A percentile compares a stretch with the other conserved stretches of the same genome.
Conservation (phyloP, 805 yeast species). For the Suhomyces tanzawaensis region DNA sequence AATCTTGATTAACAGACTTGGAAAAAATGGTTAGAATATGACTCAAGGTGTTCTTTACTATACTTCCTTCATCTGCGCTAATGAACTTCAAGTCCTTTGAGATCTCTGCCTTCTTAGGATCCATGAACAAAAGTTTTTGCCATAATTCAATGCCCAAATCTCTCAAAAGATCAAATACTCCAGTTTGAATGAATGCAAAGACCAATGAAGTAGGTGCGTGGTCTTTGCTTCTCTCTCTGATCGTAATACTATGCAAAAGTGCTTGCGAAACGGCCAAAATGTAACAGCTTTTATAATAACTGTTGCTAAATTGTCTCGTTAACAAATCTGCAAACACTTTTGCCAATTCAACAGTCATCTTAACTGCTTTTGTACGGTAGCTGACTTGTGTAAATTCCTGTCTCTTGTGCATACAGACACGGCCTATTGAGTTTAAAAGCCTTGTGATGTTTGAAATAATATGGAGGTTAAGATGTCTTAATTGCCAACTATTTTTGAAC, state of each 20-base stretch:
- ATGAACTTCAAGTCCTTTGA: conserved; percentile 32
- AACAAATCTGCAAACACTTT: conserved; percentile 26
- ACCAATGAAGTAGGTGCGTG: conserved; percentile 39
- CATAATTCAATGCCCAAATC: conserved; percentile 22
- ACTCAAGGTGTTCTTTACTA: conserved; percentile 42
- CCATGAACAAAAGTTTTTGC: conserved; percentile 19
- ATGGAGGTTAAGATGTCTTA: conserved; percentile 50
- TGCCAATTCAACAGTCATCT: conserved; percentile 35
- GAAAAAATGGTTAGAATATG: conserved; percentile 45
- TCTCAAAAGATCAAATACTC: conserved; percentile 41
- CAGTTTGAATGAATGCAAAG: conserved; percentile 51
- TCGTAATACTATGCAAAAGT: conserved; percentile 27
- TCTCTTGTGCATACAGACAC: conserved; percentile 47
- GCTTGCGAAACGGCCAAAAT: conserved; percentile 36
- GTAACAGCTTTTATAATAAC: conserved; percentile 22
- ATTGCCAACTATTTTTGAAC: conserved; percentile 58
- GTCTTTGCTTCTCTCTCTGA: conserved; percentile 22
- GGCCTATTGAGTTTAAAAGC: conserved; percentile 42
- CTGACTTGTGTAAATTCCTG: conserved; percentile 38
- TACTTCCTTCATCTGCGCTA: conserved; percentile 33
- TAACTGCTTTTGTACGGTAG: conserved; percentile 41
- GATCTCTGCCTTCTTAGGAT: conserved; percentile 16
- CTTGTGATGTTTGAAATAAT: conserved; percentile 46
- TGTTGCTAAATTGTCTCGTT: conserved; percentile 15
- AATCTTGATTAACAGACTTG: conserved; percentile 41